A percentile compares a stretch with the other conserved stretches of the same genome.
phyloP scores from a whole-genome alignment of 179 eudicot species.

The Monotropa hypopitys region DNA sequence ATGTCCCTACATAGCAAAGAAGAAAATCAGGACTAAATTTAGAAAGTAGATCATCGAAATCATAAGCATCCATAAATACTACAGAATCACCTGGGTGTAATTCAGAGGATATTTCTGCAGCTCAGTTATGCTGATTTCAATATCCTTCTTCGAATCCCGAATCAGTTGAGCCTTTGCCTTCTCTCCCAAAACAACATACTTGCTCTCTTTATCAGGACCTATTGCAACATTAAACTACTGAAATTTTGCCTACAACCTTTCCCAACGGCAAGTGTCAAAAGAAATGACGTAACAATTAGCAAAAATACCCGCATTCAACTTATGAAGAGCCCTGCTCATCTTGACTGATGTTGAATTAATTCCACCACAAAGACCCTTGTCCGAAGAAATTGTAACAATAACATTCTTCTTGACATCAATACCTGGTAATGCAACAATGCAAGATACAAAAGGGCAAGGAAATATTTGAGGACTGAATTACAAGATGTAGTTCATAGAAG shows the following conservation, averaged over 20 bases:
- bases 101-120: constrained; percentile 84
- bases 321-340: constrained; percentile 68
- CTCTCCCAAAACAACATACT: constrained; percentile 84
- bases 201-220: constrained; percentile 75
- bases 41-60: background rate
- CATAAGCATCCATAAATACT: background rate
- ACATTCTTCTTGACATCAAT: constrained; percentile 90
- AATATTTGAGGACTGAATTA: background rate
- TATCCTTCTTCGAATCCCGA: constrained; percentile 75
- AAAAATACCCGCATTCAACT: constrained; percentile 59
- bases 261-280: background rate
- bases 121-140: constrained; percentile 56
- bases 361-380: constrained; percentile 99
- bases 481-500: background rate
- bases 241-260: constrained; percentile 3
- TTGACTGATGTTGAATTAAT: constrained; percentile 92
- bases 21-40: background rate
- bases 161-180: constrained; percentile 86
- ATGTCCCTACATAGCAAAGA: background rate
- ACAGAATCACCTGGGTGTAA: constrained; percentile 63
- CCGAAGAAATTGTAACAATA: constrained; percentile 65
- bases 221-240: background rate
- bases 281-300: background rate
- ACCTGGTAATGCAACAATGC: constrained; percentile 28
- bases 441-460: background rate